Percentiles rank a stretch among this genome's conserved stretches.
phyloP scores from a whole-genome alignment of 768 basidiomycete species.

The Gelatoporia subvermispora region DNA sequence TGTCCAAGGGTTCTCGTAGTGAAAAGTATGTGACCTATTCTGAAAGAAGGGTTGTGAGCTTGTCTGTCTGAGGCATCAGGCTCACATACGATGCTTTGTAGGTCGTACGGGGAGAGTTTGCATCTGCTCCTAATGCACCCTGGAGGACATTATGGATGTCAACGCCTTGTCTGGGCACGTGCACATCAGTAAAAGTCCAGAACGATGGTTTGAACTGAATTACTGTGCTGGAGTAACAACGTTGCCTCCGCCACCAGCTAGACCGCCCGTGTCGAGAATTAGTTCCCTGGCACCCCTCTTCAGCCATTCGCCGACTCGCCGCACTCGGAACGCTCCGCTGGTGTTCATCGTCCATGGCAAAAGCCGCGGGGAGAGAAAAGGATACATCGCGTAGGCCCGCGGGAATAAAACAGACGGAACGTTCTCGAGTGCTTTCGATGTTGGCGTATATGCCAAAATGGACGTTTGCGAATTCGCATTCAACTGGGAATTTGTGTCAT shows the following conservation, averaged over 20 bases:
- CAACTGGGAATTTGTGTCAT: neutral
- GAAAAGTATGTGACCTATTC: constrained; percentile 60
- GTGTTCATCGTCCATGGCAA: constrained; percentile 44
- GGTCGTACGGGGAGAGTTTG: neutral
- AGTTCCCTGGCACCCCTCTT: constrained; percentile 30
- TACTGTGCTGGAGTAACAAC: constrained; percentile 35
- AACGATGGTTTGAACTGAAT: neutral
- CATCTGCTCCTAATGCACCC: neutral
- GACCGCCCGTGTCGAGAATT: constrained; percentile 31
- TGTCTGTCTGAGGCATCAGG: neutral
- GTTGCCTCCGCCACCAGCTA: constrained; percentile 31
- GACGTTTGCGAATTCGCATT: constrained; percentile 3
- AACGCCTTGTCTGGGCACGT: constrained; percentile 2
- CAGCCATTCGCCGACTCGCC: constrained; percentile 62
- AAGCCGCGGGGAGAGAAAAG: constrained; percentile 49
- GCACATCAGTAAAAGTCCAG: neutral
- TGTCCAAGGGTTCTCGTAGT: constrained; percentile 30
- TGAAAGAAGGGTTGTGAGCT: constrained; percentile 20
- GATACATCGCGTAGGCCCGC: constrained; percentile 58
- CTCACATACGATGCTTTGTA: constrained; percentile 23
- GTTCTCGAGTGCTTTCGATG: constrained; percentile 1
- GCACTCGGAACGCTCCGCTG: constrained; percentile 49
- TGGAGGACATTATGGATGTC: constrained; percentile 10
- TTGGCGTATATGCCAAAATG: constrained; percentile 17
- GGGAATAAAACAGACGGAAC: constrained; percentile 21